phyloP scores from a whole-genome alignment of 208 protist genomes.

The Wallacemonas sp. region DNA sequence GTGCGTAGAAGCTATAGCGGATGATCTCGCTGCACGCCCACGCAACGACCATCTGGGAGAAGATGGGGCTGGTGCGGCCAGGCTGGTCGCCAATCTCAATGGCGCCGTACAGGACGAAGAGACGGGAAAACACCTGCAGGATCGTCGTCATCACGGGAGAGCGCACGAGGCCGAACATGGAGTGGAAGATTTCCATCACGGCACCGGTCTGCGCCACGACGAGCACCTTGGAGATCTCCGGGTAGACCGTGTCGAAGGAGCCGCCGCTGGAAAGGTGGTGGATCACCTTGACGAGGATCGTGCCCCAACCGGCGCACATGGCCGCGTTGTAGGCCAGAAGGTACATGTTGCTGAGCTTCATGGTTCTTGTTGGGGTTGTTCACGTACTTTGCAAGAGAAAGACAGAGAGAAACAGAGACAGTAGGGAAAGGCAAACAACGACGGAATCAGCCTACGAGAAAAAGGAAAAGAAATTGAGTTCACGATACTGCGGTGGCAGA shows the following conservation, averaged over 20 bases:
- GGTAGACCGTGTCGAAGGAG: constrained; percentile 53
- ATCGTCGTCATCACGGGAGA: constrained; percentile 81
- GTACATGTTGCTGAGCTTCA: constrained; percentile 62
- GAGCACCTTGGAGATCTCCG: constrained; percentile 59
- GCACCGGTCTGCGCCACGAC: constrained; percentile 85
- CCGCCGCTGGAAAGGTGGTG: constrained; percentile 39
- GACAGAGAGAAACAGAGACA: no score
- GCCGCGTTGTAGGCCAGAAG: constrained; percentile 76
- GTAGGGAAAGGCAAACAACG: no score
- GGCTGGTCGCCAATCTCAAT: constrained; percentile 66
- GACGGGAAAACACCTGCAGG: constrained; percentile 85
- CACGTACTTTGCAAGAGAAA: no score
- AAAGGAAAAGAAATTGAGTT: no score
- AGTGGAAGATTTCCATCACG: constrained; percentile 82
- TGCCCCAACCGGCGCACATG: constrained; percentile 73
- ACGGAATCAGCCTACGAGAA: no score
- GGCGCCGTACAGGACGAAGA: constrained; percentile 82
- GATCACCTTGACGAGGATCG: constrained; percentile 59
- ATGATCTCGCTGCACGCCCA: constrained; percentile 89
- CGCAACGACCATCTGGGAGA: constrained; percentile 80
- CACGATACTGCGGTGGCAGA: no score
- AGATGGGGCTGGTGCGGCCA: constrained; percentile 42
- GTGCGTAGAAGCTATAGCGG: constrained; percentile 90
- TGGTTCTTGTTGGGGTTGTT: constrained; percentile 16
- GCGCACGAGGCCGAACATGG: constrained; percentile 73